Evolutionary conservation across 2,329 filamentous ascomycete species (phyloP).

Genomic region (Shiraia sp.): DNA sequence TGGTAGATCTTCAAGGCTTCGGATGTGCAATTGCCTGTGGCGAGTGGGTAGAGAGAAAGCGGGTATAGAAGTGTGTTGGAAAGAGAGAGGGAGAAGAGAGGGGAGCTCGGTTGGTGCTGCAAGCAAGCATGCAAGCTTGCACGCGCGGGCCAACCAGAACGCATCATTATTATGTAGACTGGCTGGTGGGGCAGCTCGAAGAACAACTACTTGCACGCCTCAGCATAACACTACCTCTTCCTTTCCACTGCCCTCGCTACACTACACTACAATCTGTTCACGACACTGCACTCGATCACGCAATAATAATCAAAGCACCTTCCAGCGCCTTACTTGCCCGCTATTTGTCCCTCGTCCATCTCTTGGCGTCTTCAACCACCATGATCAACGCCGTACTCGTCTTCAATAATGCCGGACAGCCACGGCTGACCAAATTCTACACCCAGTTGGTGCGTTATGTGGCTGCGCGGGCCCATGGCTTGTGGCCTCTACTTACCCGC

Average conservation of each 20-base stretch:
- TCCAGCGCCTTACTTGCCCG: no score
- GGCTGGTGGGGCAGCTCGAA: no score
- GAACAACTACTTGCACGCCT: no score
- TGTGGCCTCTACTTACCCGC: conserved; percentile 3
- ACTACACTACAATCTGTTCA: no score
- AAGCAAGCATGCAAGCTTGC: no score
- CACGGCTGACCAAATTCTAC: conserved; percentile 97
- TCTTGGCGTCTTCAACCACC: conserved; percentile 6
- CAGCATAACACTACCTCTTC: no score
- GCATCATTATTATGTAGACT: no score
- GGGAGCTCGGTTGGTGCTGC: no score
- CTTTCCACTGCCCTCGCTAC: no score
- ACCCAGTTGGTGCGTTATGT: conserved; percentile 75
- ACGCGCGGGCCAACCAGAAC: no score
- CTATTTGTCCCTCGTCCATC: neutral
- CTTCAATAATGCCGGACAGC: conserved; percentile 98
- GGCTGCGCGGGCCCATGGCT: neutral
- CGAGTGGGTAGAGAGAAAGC: neutral
- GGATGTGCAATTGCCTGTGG: conserved; percentile 5
- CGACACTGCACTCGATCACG: no score
- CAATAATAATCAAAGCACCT: neutral
- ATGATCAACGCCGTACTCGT: conserved; percentile 99
- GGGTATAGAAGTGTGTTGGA: neutral
- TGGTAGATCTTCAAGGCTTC: neutral
- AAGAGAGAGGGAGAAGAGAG: no score